Base-by-base conservation (phyloP, 345 rosid species). In the Arabis hirsuta region DNA sequence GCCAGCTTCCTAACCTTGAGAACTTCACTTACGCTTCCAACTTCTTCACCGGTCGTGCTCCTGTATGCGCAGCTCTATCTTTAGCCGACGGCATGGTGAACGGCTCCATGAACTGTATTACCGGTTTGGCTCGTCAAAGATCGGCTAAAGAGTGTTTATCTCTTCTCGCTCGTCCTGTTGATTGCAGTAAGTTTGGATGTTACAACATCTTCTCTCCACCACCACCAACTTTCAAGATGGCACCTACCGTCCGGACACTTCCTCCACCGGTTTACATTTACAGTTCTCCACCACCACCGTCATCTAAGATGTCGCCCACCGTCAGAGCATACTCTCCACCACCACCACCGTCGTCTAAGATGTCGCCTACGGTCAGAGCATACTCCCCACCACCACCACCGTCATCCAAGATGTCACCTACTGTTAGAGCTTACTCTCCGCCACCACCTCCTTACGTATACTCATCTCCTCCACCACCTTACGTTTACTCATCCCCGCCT, bases 1-100 rank as follows among this genome's bases (percentile, higher is more conserved):
- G 92, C 71, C 83, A 77, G 73, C 74, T 87, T 41, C 85, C 89
- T 12, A 84, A 73, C 11, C 71, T 87, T 61, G 80, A 74, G 58
- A 89, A 87, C 82, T 89, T 87, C 60, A 89, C 87, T 3, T 87
- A 77, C 64, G 77, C 88, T 51, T 85, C 77, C 75, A 89, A 89
- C 64, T 89, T 83, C 72, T 85, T 89, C 84, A 74, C 83, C 24
- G 89, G 90, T 10, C 86, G 80, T 38, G 82, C 92, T 6, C 88
- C 92, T 1, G 32, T 71, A 13, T 89, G 96, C 31, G 65, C 83
- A n/a, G 86, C 88, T 2, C 12, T 57, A 24, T 59, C 80, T 5
- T 41, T 62, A 9, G 72, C 73, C 7, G 72, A 79, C 1, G 50
- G 45, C 1, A 58, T 71, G 14, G 54, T 65, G 2, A 78, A 87